These are phyloP conservation scores for Candida morakotiae DNA, from an alignment of 805 yeast genomes.

Conservation along the genomic window DNA sequence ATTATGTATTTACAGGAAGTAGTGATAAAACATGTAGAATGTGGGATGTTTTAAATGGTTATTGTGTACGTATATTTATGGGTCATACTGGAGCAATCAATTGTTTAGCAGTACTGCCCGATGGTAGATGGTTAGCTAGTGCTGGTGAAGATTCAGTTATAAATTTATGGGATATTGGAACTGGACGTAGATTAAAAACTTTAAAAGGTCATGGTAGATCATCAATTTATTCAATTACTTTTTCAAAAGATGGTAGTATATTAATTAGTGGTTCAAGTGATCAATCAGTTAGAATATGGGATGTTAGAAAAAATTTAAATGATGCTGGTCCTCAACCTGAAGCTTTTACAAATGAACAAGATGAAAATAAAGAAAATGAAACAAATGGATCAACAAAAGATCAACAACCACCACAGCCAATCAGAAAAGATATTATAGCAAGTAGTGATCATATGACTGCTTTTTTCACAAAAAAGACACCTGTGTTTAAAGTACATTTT, in stretches of 20 bases:
- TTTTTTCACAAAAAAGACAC: constrained; percentile 89
- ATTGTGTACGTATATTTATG: constrained; percentile 83
- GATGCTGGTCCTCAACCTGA: constrained; percentile 81
- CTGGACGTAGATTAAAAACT: constrained; percentile 81
- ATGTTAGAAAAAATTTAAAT: constrained; percentile 76
- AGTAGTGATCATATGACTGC: constrained; percentile 90
- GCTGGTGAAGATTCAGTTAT: constrained; percentile 92
- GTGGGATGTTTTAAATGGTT: constrained; percentile 95
- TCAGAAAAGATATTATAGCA: constrained; percentile 68
- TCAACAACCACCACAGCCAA: background rate
- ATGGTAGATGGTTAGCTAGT: constrained; percentile 93
- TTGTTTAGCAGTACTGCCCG: constrained; percentile 86
- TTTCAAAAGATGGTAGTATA: constrained; percentile 83
- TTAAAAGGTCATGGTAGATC: constrained; percentile 95
- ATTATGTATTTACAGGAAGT: constrained; percentile 91
- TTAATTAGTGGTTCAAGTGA: constrained; percentile 92
- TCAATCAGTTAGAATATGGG: constrained; percentile 94
- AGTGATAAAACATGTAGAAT: constrained; percentile 92
- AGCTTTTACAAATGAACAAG: constrained; percentile 38
- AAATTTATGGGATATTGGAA: constrained; percentile 90
- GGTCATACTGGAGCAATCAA: constrained; percentile 92
- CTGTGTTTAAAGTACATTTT: constrained; percentile 89
- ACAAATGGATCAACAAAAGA: background rate
- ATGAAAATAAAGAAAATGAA: constrained; percentile 4
- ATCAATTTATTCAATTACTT: constrained; percentile 78